A percentile compares a stretch with the other conserved stretches of the same genome.
phyloP scores from a whole-genome alignment of 805 yeast genomes.

The Yamadazyma ubonensis region DNA sequence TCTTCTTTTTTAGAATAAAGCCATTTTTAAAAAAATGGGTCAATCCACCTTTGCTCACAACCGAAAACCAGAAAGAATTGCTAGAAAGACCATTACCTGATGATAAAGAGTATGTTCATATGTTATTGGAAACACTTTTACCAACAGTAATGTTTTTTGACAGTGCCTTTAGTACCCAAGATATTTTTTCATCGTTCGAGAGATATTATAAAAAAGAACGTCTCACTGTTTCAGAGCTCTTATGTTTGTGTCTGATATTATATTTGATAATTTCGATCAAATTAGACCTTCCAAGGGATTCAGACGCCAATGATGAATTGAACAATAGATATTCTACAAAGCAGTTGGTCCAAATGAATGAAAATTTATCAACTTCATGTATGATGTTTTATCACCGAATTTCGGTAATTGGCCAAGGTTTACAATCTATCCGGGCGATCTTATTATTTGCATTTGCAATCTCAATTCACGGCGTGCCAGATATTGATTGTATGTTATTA shows the following conservation, averaged over 20 bases:
- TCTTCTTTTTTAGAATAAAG: slow-evolving; percentile 20
- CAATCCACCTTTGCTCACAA: slow-evolving; percentile 28
- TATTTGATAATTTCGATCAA: slow-evolving; percentile 6
- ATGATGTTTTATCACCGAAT: slow-evolving; percentile 53
- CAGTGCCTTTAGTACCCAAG: neutral
- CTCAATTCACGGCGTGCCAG: slow-evolving; percentile 26
- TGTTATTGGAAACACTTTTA: slow-evolving; percentile 4
- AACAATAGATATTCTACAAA: neutral
- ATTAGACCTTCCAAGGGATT: neutral
- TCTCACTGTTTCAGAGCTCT: slow-evolving; percentile 12
- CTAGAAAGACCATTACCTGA: slow-evolving; percentile 25
- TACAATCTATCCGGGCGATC: slow-evolving; percentile 50
- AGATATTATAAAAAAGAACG: slow-evolving; percentile 8
- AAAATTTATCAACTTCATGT: slow-evolving; percentile 20
- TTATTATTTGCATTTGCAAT: slow-evolving; percentile 44
- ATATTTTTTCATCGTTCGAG: neutral
- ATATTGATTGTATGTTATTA: slow-evolving; percentile 27
- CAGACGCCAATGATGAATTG: neutral
- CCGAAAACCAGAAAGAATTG: slow-evolving; percentile 18
- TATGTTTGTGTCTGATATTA: slow-evolving; percentile 7
- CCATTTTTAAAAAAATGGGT: slow-evolving; percentile 26
- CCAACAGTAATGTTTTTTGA: slow-evolving; percentile 1
- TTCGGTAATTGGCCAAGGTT: slow-evolving; percentile 49
- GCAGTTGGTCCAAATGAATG: neutral
- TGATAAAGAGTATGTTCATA: slow-evolving; percentile 13